These are phyloP conservation scores for Starmera amethionina DNA, from an alignment of 805 yeast species.

Conservation along the genomic window DNA sequence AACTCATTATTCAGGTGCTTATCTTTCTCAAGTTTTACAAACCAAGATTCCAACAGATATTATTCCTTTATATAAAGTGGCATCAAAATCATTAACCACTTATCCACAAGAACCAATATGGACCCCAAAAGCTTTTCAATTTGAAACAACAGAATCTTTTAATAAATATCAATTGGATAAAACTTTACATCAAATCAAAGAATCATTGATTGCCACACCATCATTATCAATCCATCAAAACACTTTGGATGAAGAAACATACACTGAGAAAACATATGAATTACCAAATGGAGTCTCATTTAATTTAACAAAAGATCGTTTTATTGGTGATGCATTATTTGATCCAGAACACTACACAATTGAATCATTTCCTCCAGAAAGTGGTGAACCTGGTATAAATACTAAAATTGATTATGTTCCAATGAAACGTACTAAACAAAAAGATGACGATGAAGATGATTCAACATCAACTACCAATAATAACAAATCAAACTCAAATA, in stretches of 20 bases:
- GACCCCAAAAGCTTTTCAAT: constrained; percentile 11
- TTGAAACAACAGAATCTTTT: constrained; percentile 28
- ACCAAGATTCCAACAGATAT: constrained; percentile 29
- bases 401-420: constrained; percentile 63
- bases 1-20: constrained; percentile 69
- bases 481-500: constrained; percentile 11
- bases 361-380: constrained; percentile 28
- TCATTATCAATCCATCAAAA: constrained; percentile 28
- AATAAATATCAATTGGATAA: constrained; percentile 46
- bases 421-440: constrained; percentile 41
- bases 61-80: constrained; percentile 40
- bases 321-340: constrained; percentile 66
- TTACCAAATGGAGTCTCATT: constrained; percentile 67
- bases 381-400: constrained; percentile 40
- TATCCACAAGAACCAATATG: constrained; percentile 25
- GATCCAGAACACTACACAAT: constrained; percentile 41
- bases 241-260: constrained; percentile 17
- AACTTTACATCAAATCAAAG: constrained; percentile 66
- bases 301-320: constrained; percentile 52
- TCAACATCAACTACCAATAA: constrained; percentile 10
- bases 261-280: constrained; percentile 46
- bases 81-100: constrained; percentile 27
- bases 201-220: constrained; percentile 46
- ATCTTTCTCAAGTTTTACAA: constrained; percentile 42
- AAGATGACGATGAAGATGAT: constrained; percentile 23